phyloP scores from a whole-genome alignment of 192 early-diverging fungal genomes.

The Obelidium mucronatum region DNA sequence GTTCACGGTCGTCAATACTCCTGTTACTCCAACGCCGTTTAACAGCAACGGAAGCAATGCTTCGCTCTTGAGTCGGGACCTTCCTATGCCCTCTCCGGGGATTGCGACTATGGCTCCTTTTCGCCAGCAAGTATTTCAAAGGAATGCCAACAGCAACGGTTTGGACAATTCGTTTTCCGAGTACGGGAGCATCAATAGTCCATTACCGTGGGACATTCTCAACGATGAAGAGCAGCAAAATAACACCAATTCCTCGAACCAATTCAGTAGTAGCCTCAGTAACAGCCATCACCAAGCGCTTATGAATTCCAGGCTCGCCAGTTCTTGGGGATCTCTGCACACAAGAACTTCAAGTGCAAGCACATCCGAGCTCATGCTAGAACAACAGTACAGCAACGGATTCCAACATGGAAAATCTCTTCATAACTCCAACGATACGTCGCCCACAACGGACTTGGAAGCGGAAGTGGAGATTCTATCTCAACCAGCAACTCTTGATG shows the following conservation, averaged over 20 bases:
- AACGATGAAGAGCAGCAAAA: conserved; percentile 25
- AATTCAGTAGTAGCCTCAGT: neutral
- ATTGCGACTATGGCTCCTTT: conserved; percentile 21
- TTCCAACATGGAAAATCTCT: neutral
- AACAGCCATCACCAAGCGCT: neutral
- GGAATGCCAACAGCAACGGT: neutral
- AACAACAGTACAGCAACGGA: neutral
- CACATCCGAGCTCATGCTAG: conserved; percentile 1
- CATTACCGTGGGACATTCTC: conserved; percentile 35
- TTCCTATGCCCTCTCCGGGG: conserved; percentile 22
- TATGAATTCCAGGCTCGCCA: conserved; percentile 1
- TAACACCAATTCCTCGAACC: neutral
- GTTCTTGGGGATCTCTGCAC: conserved; percentile 16
- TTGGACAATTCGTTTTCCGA: conserved; percentile 24
- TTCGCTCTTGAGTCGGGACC: no score
- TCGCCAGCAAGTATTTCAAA: neutral
- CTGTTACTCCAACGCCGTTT: neutral
- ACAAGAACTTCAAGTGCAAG: neutral
- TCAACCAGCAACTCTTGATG: conserved; percentile 1
- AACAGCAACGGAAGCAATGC: neutral
- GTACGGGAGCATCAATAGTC: conserved; percentile 25
- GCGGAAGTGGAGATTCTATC: conserved; percentile 18
- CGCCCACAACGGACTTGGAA: conserved; percentile 10
- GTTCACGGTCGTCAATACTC: conserved; percentile 43
- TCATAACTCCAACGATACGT: neutral